phyloP scores from a whole-genome alignment of 1,284 basidiomycete genomes.

The Volvariella surrecta region DNA sequence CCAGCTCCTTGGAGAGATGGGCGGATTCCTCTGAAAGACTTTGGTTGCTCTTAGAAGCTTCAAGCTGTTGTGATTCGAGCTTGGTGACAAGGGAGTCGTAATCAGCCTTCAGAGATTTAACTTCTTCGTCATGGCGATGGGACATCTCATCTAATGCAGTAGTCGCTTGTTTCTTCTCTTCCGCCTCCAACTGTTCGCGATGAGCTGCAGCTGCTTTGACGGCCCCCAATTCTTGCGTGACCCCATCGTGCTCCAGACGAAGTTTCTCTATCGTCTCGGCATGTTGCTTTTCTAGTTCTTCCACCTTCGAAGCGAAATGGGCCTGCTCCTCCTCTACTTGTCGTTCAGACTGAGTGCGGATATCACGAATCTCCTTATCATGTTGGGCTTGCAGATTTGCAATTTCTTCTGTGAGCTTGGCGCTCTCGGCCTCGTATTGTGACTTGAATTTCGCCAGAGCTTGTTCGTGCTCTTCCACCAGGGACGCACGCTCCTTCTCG shows the following conservation, averaged over 20 bases:
- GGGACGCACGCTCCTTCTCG: constrained; percentile 12
- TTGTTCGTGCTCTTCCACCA: constrained; percentile 15
- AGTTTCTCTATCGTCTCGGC: constrained; percentile 13
- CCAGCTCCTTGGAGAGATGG: constrained; percentile 17
- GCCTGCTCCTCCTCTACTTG: constrained; percentile 6
- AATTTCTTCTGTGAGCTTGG: constrained; percentile 8
- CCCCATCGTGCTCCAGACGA: constrained; percentile 12
- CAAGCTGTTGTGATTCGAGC: not conserved
- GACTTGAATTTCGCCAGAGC: constrained; percentile 24
- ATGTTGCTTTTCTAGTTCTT: constrained; percentile 14
- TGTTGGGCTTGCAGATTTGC: constrained; percentile 30
- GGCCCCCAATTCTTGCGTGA: constrained; percentile 15
- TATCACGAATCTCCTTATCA: constrained; percentile 11
- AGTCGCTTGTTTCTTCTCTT: constrained; percentile 8
- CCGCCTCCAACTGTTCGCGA: not conserved
- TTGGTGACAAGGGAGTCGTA: not conserved
- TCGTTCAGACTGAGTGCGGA: constrained; percentile 1
- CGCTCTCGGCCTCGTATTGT: constrained; percentile 26
- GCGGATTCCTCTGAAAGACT: constrained; percentile 8
- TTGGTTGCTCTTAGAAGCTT: not conserved
- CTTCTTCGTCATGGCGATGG: constrained; percentile 2
- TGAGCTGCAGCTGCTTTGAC: constrained; percentile 2
- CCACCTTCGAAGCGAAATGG: constrained; percentile 5
- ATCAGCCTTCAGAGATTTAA: not conserved
- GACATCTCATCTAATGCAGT: constrained; percentile 1